These are phyloP conservation scores for Cenchrus purpureus DNA, from an alignment of 176 grass and related monocot species.

Conservation along the genomic window DNA sequence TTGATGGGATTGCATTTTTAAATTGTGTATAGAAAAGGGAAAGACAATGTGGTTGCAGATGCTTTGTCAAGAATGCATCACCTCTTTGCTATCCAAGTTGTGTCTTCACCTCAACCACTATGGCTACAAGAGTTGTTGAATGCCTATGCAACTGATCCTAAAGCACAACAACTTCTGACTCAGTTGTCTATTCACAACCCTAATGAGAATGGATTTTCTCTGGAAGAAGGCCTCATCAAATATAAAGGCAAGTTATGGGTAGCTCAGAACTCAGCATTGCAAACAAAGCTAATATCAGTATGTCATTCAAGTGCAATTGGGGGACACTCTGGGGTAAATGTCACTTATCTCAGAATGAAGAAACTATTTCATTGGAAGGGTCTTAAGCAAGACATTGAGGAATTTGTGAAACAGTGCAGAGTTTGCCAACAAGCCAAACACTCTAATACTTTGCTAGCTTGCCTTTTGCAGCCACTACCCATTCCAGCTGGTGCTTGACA, in stretches of 20 bases:
- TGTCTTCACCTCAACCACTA: neutral
- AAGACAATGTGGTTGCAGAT: neutral
- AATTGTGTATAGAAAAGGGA: neutral
- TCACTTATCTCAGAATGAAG: neutral
- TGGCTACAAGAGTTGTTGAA: neutral
- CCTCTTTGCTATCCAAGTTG: neutral
- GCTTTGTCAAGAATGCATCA: neutral
- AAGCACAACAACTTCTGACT: neutral
- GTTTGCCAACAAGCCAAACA: neutral
- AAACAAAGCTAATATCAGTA: neutral
- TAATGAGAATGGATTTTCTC: neutral
- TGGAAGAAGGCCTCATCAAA: neutral
- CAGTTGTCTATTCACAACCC: neutral
- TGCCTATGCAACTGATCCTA: neutral
- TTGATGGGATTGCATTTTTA: neutral
- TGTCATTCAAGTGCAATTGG: neutral
- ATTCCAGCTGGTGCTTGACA: neutral
- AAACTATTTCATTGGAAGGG: neutral
- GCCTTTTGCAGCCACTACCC: neutral
- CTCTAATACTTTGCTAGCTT: neutral
- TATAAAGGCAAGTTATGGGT: neutral
- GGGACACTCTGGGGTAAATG: neutral
- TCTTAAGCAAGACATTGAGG: neutral
- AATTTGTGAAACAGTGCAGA: neutral
- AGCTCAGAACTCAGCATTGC: neutral